These are phyloP conservation scores for Hypoxylon sp. DNA, from an alignment of 2,329 filamentous ascomycete genomes.

Conservation along the genomic window DNA sequence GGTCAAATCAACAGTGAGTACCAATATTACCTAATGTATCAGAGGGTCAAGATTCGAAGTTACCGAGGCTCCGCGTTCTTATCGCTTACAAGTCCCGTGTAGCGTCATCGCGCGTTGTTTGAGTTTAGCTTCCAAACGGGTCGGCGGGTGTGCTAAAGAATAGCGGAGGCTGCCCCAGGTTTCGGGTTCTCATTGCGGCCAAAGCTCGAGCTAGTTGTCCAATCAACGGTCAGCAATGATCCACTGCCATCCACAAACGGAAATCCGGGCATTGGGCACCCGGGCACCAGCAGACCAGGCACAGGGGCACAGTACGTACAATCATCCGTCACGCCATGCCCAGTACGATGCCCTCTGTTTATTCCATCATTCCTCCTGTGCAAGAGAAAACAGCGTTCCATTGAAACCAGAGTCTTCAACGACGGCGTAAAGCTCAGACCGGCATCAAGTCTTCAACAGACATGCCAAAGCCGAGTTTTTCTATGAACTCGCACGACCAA, in stretches of 20 bases:
- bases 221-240: constrained; percentile 27
- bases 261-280: not conserved
- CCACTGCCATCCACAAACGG: constrained; percentile 30
- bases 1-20: not conserved
- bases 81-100: constrained; percentile 11
- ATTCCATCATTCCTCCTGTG: not conserved
- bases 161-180: constrained; percentile 20
- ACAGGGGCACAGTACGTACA: constrained; percentile 7
- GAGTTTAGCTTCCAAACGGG: constrained; percentile 33
- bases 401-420: constrained; percentile 32
- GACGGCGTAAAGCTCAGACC: constrained; percentile 19
- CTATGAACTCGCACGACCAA: constrained; percentile 10
- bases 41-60: not conserved
- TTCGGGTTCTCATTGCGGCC: constrained; percentile 2
- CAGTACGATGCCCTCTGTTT: not conserved
- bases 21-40: too few relatives aligned
- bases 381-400: not conserved
- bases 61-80: constrained; percentile 21
- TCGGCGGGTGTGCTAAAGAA: constrained; percentile 3
- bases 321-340: constrained; percentile 1
- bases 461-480: constrained; percentile 38
- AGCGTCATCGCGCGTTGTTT: constrained; percentile 21
- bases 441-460: constrained; percentile 48
- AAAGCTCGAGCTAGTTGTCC: constrained; percentile 11
- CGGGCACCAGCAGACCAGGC: too few relatives aligned